Base-by-base conservation (phyloP, 2,329 filamentous ascomycete species). In the Macrophomina pseudophaseolina region DNA sequence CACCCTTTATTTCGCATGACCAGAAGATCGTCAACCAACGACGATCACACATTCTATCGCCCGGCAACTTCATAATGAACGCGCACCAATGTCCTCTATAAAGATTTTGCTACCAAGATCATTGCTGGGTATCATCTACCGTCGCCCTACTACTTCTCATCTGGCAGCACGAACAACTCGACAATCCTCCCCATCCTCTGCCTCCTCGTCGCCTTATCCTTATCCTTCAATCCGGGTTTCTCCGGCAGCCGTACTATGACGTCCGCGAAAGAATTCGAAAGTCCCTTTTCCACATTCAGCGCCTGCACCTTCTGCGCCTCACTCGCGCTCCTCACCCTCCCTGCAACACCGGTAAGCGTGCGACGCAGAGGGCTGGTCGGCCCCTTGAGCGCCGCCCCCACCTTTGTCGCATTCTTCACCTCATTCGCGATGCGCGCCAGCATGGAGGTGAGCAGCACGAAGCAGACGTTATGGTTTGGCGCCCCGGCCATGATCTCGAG, bases 371-470 rank as follows among this genome's bases (percentile, higher is more conserved):
- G 66, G 18, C 51, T 58, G 7, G 51, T 28, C 33, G 49, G 66
- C 9, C 44, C 53, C 40, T 42, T 58, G 9, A 67, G 73, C 54
- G 68, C 70, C 56, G 69, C 75, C 51, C 73, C 78, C 1, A 75
- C 74, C 32, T 78, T 76, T 28, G 78, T 77, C 23, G 81, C 74
- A 0, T 83, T 81, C 1, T 79, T 80, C 6, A 89, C 77, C 72
- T 90, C 87, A 40, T 81, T 81, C 33, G 84, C 79, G 44, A 90
- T 83, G 11, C 85, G 83, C 28, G 84, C 83, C 11, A 97, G 83
- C 79, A 93, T 94, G 8, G 91, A 89, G 0, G 90, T 92, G 16
- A 97, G 81, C 70, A 97, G 93, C 2, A 97, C 91, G 73, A 97
- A 97, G 0, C 91, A 91, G 65, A 97, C 94, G 74, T 93, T 95